Conservation (phyloP, 352 stramenopile species). For the Phytophthora kernoviae region DNA sequence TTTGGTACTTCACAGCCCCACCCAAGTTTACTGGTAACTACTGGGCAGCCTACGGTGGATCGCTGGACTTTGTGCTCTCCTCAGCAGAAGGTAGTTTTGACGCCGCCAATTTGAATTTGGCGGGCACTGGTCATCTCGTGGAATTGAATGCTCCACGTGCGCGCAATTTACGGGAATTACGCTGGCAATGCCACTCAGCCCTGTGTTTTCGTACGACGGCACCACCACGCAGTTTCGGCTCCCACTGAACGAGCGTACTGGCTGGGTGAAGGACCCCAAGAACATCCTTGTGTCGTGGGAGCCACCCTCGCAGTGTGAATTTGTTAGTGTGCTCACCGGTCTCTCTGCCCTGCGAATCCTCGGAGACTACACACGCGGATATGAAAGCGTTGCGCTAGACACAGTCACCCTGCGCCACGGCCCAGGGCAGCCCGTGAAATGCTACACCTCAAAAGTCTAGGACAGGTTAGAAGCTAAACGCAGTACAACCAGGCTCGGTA, state of each 20-base stretch:
- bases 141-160: conserved; percentile 88
- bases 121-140: conserved; percentile 68
- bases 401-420: conserved; percentile 75
- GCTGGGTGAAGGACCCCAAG: conserved; percentile 92
- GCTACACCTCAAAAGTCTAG: conserved; percentile 33
- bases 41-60: conserved; percentile 88
- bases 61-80: conserved; percentile 89
- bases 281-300: conserved; percentile 86
- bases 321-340: conserved; percentile 87
- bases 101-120: conserved; percentile 74
- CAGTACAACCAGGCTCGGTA: conserved; percentile 22
- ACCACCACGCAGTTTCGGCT: conserved; percentile 82
- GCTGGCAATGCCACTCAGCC: conserved; percentile 83
- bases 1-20: conserved; percentile 90
- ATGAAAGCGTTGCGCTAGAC: conserved; percentile 92
- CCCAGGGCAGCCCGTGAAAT: conserved; percentile 38
- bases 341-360: conserved; percentile 88
- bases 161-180: conserved; percentile 79
- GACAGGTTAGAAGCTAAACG: conserved; percentile 15
- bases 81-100: conserved; percentile 91
- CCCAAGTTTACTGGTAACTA: conserved; percentile 90
- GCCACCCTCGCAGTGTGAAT: conserved; percentile 78
- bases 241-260: conserved; percentile 76
- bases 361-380: conserved; percentile 90
- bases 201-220: conserved; percentile 82